These are phyloP conservation scores for Botrytis fragariae DNA, from an alignment of 2,329 filamentous ascomycete genomes.

Conservation along the genomic window DNA sequence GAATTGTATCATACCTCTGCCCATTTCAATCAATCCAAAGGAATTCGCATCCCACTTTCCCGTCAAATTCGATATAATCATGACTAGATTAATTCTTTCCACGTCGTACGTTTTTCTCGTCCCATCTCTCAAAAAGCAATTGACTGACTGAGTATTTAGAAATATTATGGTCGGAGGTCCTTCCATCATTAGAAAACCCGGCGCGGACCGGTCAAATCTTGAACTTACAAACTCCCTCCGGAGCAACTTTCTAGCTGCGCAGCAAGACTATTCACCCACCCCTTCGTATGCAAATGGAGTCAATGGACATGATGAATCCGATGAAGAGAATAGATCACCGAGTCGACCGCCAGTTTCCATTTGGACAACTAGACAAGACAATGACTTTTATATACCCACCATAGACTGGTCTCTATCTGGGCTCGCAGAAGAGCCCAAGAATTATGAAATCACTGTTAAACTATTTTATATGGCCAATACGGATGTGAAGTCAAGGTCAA, in stretches of 20 bases:
- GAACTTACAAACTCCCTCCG: conserved; percentile 88
- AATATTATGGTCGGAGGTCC: conserved; percentile 69
- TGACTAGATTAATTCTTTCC: conserved; percentile 80
- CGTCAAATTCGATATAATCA: conserved; percentile 34
- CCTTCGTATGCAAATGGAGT: conserved; percentile 41
- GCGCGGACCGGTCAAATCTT: conserved; percentile 81
- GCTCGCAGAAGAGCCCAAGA: conserved; percentile 73
- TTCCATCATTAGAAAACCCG: conserved; percentile 77
- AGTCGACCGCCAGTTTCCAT: conserved; percentile 38
- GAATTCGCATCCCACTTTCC: conserved; percentile 13
- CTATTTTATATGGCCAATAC: conserved; percentile 84
- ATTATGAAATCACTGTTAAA: conserved; percentile 95
- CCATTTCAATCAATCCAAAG: neutral
- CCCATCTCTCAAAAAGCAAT: neutral
- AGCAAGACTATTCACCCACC: conserved; percentile 54
- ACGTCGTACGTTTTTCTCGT: conserved; percentile 64
- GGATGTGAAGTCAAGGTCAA: conserved; percentile 59
- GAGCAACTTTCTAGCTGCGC: conserved; percentile 74
- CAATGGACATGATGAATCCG: conserved; percentile 36
- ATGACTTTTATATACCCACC: conserved; percentile 71
- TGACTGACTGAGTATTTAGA: conserved; percentile 29
- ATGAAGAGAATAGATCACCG: conserved; percentile 34
- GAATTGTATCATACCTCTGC: neutral
- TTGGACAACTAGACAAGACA: conserved; percentile 68
- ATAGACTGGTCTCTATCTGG: conserved; percentile 70